Percentiles rank a stretch among this genome's conserved stretches.
These are phyloP conservation scores for Diaporthe helianthi DNA, from an alignment of 2,329 filamentous ascomycete species.

Conservation along the genomic window DNA sequence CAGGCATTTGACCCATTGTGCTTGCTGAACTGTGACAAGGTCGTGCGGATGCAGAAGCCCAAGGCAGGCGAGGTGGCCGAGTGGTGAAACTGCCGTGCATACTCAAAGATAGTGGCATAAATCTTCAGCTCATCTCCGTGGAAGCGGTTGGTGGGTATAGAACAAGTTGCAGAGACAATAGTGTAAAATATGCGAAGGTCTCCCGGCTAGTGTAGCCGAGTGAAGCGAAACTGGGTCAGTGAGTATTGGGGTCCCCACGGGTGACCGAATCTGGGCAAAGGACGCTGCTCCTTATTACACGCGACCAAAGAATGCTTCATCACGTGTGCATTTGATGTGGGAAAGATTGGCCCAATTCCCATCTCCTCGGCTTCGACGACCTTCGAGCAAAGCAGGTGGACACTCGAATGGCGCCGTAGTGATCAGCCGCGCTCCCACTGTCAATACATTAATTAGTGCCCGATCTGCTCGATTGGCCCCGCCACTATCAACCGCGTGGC, in stretches of 20 bases:
- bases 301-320: not conserved
- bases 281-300: not conserved
- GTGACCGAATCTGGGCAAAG: not conserved
- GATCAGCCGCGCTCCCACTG: not conserved
- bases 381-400: not conserved
- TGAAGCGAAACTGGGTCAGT: not conserved
- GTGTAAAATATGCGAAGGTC: not conserved
- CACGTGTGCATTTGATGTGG: not conserved
- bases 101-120: not conserved
- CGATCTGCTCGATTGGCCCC: not conserved
- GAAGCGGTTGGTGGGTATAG: not conserved
- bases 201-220: not conserved
- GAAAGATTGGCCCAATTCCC: not conserved
- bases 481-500: not conserved
- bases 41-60: conserved; percentile 66
- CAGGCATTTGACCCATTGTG: conserved; percentile 79
- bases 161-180: too few relatives aligned
- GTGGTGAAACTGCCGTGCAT: conserved; percentile 45
- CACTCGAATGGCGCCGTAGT: not conserved
- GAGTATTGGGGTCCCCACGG: not conserved
- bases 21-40: conserved; percentile 73
- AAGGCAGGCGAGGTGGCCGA: conserved; percentile 54
- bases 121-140: not conserved
- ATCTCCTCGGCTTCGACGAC: not conserved
- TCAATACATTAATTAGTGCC: not conserved